phyloP scores from a whole-genome alignment of 2,329 filamentous ascomycete species.

The Colletotrichum graminicola region DNA sequence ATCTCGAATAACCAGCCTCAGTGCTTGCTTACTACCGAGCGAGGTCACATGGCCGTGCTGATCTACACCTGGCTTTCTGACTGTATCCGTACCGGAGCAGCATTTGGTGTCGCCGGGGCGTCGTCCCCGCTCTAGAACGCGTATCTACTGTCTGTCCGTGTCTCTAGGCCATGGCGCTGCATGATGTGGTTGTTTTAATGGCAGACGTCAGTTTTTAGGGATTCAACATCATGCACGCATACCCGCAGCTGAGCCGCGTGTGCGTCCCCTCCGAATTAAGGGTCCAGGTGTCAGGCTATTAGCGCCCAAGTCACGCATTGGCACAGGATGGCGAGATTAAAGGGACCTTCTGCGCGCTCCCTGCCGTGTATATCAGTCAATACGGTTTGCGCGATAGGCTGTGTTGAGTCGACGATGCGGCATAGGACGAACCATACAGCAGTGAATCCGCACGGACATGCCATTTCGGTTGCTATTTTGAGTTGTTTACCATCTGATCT shows the following conservation, averaged over 20 bases:
- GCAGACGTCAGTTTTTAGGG: constrained; percentile 7
- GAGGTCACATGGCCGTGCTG: neutral
- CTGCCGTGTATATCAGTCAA: neutral
- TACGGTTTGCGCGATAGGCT: neutral
- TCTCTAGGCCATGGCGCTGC: constrained; percentile 22
- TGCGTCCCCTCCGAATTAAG: constrained; percentile 1
- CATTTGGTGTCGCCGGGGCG: constrained; percentile 21
- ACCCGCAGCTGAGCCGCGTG: neutral
- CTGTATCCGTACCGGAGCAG: constrained; percentile 6
- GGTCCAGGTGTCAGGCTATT: constrained; percentile 4
- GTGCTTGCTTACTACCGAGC: neutral
- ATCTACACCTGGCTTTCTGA: constrained; percentile 1
- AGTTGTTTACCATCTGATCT: constrained; percentile 16
- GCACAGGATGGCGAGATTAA: neutral
- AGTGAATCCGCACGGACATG: constrained; percentile 13
- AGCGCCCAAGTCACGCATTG: neutral
- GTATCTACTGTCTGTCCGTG: constrained; percentile 31
- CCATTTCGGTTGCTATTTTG: constrained; percentile 18
- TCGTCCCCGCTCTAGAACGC: constrained; percentile 12
- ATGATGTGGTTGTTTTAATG: neutral
- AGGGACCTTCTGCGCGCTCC: neutral
- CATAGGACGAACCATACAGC: constrained; percentile 26
- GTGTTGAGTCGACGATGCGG: neutral
- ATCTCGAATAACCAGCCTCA: neutral
- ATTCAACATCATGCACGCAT: neutral